Evolutionary conservation across 2,329 filamentous ascomycete genomes (phyloP).

Genomic region (Colletotrichum limetticola): DNA sequence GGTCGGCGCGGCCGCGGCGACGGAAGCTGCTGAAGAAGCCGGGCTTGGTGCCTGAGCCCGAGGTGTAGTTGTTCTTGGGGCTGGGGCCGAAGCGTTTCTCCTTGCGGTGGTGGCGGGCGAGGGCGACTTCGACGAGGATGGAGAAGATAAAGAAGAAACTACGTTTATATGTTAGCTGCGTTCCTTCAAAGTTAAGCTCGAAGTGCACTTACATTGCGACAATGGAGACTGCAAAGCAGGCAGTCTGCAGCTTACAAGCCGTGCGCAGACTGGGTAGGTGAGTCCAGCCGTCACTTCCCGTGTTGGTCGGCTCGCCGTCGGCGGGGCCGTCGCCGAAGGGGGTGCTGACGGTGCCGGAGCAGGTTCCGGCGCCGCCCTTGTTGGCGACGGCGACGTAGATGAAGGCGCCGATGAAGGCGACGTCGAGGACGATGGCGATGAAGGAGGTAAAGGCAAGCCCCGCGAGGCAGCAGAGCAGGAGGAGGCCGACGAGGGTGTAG

Average conservation of each 20-base stretch:
- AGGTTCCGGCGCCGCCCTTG: constrained; percentile 73
- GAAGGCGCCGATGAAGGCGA: constrained; percentile 81
- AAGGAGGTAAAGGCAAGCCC: constrained; percentile 79
- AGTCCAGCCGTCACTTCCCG: constrained; percentile 61
- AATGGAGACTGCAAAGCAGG: constrained; percentile 81
- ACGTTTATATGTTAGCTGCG: background rate
- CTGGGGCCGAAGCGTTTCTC: constrained; percentile 75
- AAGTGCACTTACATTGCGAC: constrained; percentile 71
- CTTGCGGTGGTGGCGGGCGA: constrained; percentile 77
- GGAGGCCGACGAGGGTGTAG: constrained; percentile 77
- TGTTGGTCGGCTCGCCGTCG: constrained; percentile 56
- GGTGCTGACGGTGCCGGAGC: constrained; percentile 69
- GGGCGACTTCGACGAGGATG: constrained; percentile 73
- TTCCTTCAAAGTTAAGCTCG: background rate
- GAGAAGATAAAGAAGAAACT: constrained; percentile 82
- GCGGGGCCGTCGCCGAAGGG: constrained; percentile 75
- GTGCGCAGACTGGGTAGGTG: constrained; percentile 57
- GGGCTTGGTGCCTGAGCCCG: constrained; percentile 51
- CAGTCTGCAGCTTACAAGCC: constrained; percentile 81
- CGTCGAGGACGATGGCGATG: constrained; percentile 79
- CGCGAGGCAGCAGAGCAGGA: constrained; percentile 83
- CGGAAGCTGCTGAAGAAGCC: constrained; percentile 49
- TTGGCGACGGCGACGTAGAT: constrained; percentile 85
- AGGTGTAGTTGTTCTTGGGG: constrained; percentile 68
- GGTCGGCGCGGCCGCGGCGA: constrained; percentile 44